A percentile compares a stretch with the other conserved stretches of the same genome.
Conservation (phyloP, 768 basidiomycete genomes). For the Amanita rubescens region DNA sequence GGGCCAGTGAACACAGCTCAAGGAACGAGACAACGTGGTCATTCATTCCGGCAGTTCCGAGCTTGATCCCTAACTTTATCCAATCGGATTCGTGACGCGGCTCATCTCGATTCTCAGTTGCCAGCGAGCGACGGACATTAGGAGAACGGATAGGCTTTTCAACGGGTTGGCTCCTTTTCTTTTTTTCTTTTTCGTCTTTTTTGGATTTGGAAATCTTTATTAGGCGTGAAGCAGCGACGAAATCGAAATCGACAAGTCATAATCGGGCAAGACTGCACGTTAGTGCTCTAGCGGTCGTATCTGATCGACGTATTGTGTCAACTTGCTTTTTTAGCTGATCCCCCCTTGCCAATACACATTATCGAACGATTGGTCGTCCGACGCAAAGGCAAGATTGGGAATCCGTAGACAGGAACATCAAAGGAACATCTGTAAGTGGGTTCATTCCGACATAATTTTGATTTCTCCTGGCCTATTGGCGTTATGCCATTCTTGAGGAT, state of each 20-base stretch:
- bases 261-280: background rate
- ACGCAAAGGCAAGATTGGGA: background rate
- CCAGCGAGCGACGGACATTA: background rate
- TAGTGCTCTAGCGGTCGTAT: background rate
- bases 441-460: background rate
- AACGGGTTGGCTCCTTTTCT: background rate
- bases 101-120: background rate
- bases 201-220: too few species aligned
- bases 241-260: background rate
- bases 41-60: background rate
- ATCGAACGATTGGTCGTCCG: background rate
- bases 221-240: background rate
- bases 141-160: background rate
- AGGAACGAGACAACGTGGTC: background rate
- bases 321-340: background rate
- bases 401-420: background rate
- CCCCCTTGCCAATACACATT: background rate
- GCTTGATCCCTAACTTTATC: background rate
- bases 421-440: background rate
- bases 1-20: background rate
- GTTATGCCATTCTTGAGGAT: background rate
- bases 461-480: too few species aligned
- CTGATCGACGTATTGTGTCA: background rate
- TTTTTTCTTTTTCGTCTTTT: background rate
- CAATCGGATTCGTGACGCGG: background rate